Evolutionary conservation across 2,329 filamentous ascomycete genomes (phyloP), one percentile per base, ranked within the genome.

Genomic region (Trichoderma sp.): DNA sequence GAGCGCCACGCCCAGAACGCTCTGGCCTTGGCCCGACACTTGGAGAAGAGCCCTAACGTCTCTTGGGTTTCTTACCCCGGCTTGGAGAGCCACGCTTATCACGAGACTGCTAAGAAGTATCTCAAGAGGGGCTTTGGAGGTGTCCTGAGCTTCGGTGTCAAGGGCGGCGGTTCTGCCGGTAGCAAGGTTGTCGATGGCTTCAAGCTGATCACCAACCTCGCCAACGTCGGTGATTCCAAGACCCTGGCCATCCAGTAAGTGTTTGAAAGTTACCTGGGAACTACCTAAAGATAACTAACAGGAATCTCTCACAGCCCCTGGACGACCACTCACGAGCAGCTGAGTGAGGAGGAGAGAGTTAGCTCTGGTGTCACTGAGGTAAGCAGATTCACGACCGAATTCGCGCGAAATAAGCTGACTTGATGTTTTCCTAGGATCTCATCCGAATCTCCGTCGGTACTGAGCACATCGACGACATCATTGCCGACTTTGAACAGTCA

Each of bases 391-490:
- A 56, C n/a, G 12, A 43, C 39, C 24, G 47, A 56, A 12, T 36
- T 7, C 28, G 18, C 5, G 14, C 32, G 12, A 11, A 24, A 53
- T 66, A 18, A 32, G n/a, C 63, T 67, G 14, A 67, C 53, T 12
- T 60, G 28, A 8, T 43, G 8, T 32, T 9, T 57, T 11, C 18
- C 5, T 26, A 94, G 87, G 95, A 97, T 79, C 90, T 95, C 51
- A 97, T 98, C 82, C 93, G 95, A 74, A 96, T 98, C 79, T 98
- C 95, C 0, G 95, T 98, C 72, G 95, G 95, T 67, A 97, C 92
- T 1, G 95, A 98, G 84, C 94, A 98, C 81, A 97, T 98, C 80
- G 95, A 97, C 84, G 95, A 98, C 79, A 98, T 98, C 78, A 96
- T 97, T 79, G 92, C 91, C 77, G 95, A 98, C 83, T 98, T 98